Base-by-base conservation (phyloP, 2,329 filamentous ascomycete genomes). In the Cryphonectria parasitica region DNA sequence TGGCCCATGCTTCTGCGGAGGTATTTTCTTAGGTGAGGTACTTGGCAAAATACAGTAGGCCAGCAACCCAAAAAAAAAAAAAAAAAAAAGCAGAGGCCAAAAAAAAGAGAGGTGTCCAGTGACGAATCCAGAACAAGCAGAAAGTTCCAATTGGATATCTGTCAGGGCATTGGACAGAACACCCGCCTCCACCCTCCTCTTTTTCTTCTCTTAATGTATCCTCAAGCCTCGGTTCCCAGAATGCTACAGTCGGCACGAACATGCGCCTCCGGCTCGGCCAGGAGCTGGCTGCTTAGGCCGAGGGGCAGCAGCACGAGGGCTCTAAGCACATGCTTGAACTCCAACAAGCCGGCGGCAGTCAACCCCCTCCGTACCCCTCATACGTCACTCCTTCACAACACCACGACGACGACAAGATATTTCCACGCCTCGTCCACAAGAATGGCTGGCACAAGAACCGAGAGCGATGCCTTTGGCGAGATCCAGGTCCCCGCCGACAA, bases 391-490 rank as follows among this genome's bases (percentile, higher is more conserved):
- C 36, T 11, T 39, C 31, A 36, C 66, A 49, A 61, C 64, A 49
- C 77, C 63, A 49, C 45, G 45, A 49, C 45, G 45, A 49, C 45
- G 22, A 49, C 60, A 25, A 34, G 79, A 77, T 77, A 77, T 72
- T 77, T 87, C 74, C 84, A 86, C 78, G 82, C 80, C 74, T 84
- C 84, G 67, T 77, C 83, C 54, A 70, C 76, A 75, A 86, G 79
- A 78, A 87, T 87, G 85, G 79, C 83, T 68, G 80, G 84, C 75
- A 92, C 90, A 75, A 90, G 96, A 83, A 93, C 91, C 78, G 96
- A 99, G 85, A 96, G 90, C 83, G 96, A 99, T 87, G 96, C 96
- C 83, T 98, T 98, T 86, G 96, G 96, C 84, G 94, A 97, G 86
- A 89, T 99, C 82, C 90, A 97, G 86, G 95, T 98, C 76, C 88